Conservation (phyloP, 2,329 filamentous ascomycete genomes). For the Clarireedia homoeocarpa region DNA sequence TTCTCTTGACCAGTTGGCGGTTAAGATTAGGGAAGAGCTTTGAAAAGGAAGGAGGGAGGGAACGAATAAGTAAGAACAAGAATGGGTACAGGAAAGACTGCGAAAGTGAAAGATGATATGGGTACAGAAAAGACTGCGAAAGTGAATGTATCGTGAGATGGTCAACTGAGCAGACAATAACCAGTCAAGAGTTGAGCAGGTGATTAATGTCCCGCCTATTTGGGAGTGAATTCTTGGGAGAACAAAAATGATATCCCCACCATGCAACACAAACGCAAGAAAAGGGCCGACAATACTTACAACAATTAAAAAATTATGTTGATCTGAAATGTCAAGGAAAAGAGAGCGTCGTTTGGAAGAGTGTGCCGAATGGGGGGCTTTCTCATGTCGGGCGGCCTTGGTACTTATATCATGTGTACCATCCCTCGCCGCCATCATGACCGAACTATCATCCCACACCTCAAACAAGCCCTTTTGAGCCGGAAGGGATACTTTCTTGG, state of each 20-base stretch:
- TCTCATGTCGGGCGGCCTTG: not conserved
- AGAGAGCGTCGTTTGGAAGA: not conserved
- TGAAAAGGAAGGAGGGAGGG: not conserved
- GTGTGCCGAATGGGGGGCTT: not conserved
- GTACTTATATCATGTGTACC: not conserved
- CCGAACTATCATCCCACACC: not conserved
- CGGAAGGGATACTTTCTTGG: not conserved
- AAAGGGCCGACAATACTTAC: not conserved
- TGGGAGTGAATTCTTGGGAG: too few relatives aligned
- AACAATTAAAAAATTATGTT: not conserved
- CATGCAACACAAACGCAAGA: too few relatives aligned
- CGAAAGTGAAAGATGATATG: too few relatives aligned
- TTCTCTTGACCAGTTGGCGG: not conserved
- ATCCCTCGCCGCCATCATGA: not conserved
- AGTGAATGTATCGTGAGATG: too few relatives aligned
- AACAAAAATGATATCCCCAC: too few relatives aligned
- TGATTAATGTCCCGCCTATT: too few relatives aligned
- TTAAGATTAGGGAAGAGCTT: too few relatives aligned
- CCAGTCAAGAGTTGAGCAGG: too few relatives aligned
- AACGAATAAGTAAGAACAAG: not conserved
- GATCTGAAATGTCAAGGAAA: not conserved
- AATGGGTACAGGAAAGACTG: too few relatives aligned
- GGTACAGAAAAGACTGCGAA: too few relatives aligned
- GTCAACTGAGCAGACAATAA: too few relatives aligned
- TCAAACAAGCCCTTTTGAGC: conserved; percentile 2